Conservation (phyloP, 345 rosid genomes). For the Melastoma malabathricum region DNA sequence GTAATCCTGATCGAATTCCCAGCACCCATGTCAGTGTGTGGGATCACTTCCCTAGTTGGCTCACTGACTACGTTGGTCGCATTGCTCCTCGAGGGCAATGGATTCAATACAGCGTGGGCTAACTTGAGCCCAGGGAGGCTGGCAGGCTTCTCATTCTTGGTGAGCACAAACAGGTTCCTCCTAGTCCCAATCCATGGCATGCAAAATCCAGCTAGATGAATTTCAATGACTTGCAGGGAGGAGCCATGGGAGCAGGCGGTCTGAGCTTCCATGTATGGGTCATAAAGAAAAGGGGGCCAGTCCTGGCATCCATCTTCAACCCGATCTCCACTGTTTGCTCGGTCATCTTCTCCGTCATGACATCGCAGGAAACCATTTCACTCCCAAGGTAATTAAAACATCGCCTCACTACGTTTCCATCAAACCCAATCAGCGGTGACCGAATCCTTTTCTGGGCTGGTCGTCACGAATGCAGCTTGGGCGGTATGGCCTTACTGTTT, state of each 20-base stretch:
- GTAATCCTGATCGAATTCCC: slow-evolving; percentile 57
- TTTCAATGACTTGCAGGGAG: slow-evolving; percentile 33
- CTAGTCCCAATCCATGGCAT: not conserved
- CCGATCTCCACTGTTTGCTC: slow-evolving; percentile 64
- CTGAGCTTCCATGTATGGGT: slow-evolving; percentile 94
- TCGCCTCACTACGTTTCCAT: not conserved
- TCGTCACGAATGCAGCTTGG: slow-evolving; percentile 36
- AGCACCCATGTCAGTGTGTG: slow-evolving; percentile 78
- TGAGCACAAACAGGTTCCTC: slow-evolving; percentile 8
- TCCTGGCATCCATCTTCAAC: slow-evolving; percentile 70
- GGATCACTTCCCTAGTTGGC: slow-evolving; percentile 62
- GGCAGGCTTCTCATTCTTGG: slow-evolving; percentile 43
- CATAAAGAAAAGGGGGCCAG: slow-evolving; percentile 83
- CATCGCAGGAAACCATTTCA: slow-evolving; percentile 47
- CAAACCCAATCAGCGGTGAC: not conserved
- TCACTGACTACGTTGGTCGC: slow-evolving; percentile 37
- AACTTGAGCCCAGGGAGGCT: slow-evolving; percentile 21
- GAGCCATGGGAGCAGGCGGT: slow-evolving; percentile 48
- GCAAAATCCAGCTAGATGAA: not conserved
- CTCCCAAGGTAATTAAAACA: slow-evolving; percentile 46
- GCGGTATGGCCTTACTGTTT: slow-evolving; percentile 79
- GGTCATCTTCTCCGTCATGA: slow-evolving; percentile 38
- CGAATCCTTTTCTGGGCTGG: too few relatives aligned
- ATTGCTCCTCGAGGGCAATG: slow-evolving; percentile 28
- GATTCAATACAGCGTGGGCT: slow-evolving; percentile 24